Conservation (phyloP, 2,329 filamentous ascomycete genomes). For the Colletotrichum cereale region DNA sequence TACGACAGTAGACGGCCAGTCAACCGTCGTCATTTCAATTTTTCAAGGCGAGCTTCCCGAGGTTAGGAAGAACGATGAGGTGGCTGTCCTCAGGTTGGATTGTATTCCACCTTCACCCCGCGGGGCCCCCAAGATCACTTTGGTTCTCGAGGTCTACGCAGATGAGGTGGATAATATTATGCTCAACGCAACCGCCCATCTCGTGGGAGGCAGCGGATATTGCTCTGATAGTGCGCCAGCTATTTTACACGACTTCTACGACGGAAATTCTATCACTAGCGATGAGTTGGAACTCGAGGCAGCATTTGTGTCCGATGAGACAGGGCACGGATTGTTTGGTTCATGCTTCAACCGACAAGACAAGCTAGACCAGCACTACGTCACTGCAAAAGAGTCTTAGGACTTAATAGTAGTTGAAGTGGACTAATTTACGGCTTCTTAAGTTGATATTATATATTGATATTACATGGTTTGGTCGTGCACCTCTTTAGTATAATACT, state of each 20-base stretch:
- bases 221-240: not conserved
- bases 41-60: constrained; percentile 12
- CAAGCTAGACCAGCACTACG: not conserved
- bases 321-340: not conserved
- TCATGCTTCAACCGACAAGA: not conserved
- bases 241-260: not conserved
- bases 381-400: not conserved
- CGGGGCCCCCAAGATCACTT: not conserved
- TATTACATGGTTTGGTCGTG: not conserved
- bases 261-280: not conserved
- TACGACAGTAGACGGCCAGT: not conserved
- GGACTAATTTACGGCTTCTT: not conserved
- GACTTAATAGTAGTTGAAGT: too few species aligned
- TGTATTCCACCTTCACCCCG: constrained; percentile 2
- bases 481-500: too few species aligned
- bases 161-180: not conserved
- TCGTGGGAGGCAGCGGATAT: not conserved
- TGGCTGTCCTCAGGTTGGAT: not conserved
- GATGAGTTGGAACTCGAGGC: constrained; percentile 12
- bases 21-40: not conserved
- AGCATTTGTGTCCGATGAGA: not conserved
- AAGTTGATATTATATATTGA: not conserved
- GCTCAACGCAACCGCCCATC: not conserved
- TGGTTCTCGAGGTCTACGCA: not conserved
- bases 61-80: not conserved